Percentiles rank a stretch among this genome's conserved stretches.
phyloP scores from a whole-genome alignment of 345 rosid genomes.

The Rhodomyrtus tomentosa region DNA sequence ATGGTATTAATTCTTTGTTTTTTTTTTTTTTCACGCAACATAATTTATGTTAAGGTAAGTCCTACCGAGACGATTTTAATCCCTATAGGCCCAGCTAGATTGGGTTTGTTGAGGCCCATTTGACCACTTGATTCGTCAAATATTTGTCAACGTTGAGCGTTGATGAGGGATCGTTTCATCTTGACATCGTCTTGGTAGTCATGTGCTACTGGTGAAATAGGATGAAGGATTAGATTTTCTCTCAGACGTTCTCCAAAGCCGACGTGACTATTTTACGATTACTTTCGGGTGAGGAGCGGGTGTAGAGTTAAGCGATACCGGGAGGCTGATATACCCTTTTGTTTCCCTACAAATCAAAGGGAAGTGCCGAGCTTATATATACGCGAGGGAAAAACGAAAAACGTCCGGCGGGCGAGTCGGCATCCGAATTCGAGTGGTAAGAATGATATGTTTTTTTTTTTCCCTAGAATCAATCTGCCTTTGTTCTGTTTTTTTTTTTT shows the following conservation, averaged over 20 bases:
- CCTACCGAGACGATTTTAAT: neutral
- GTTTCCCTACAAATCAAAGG: neutral
- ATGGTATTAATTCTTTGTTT: too few relatives aligned
- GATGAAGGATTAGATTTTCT: neutral
- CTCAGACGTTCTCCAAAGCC: fast-evolving
- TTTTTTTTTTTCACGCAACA: too few relatives aligned
- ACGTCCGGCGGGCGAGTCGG: neutral
- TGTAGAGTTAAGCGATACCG: neutral
- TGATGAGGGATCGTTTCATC: neutral
- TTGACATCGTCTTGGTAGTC: neutral
- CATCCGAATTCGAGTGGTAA: neutral
- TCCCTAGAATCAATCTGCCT: neutral
- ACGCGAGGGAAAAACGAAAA: neutral
- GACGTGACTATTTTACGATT: neutral
- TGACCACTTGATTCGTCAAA: neutral
- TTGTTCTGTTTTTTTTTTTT: too few relatives aligned
- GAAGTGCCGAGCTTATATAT: neutral
- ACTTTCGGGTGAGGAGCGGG: neutral
- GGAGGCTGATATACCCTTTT: neutral
- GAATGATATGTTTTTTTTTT: neutral
- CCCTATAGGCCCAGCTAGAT: neutral
- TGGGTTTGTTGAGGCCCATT: neutral
- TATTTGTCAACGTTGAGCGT: neutral
- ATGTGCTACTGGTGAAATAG: neutral
- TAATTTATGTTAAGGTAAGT: neutral